A percentile compares a stretch with the other conserved stretches of the same genome.
These are phyloP conservation scores for Candida boidinii DNA, from an alignment of 805 yeast genomes.

Conservation along the genomic window DNA sequence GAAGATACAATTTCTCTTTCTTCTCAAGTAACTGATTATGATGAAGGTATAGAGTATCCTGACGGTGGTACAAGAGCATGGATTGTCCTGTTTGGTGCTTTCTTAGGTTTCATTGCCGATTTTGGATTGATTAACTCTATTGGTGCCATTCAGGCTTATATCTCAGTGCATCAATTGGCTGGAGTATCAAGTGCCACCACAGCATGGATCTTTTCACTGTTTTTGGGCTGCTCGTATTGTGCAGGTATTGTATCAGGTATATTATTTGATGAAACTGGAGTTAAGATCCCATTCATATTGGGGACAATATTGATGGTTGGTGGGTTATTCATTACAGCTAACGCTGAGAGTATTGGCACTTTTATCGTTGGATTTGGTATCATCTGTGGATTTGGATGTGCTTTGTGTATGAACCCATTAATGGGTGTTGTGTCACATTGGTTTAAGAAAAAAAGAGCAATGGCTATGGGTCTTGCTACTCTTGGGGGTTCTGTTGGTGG, in stretches of 20 bases:
- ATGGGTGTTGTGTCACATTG: conserved; percentile 38
- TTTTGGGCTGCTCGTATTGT: conserved; percentile 37
- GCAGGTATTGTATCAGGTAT: conserved; percentile 48
- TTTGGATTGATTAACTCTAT: conserved; percentile 51
- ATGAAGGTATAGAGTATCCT: conserved; percentile 29
- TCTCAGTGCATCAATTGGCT: conserved; percentile 45
- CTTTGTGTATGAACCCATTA: conserved; percentile 35
- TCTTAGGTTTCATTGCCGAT: conserved; percentile 43
- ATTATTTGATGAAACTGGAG: conserved; percentile 47
- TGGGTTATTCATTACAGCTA: conserved; percentile 47
- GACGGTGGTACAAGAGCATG: conserved; percentile 58
- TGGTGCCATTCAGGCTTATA: conserved; percentile 57
- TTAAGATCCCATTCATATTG: conserved; percentile 29
- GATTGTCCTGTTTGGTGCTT: conserved; percentile 47
- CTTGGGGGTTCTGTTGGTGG: conserved; percentile 67
- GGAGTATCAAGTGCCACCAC: conserved; percentile 36
- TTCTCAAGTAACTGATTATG: conserved; percentile 4
- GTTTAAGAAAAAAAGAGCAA: conserved; percentile 33
- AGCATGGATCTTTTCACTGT: conserved; percentile 61
- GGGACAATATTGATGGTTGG: conserved; percentile 34
- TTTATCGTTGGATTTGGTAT: conserved; percentile 33
- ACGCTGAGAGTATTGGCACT: conserved; percentile 27
- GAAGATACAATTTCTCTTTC: too few species aligned
- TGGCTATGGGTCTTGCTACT: conserved; percentile 21
- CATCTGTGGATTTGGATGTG: conserved; percentile 32